Evolutionary conservation across 495 filamentous ascomycete genomes (phyloP).

Genomic region (Aspergillus homomorphus): DNA sequence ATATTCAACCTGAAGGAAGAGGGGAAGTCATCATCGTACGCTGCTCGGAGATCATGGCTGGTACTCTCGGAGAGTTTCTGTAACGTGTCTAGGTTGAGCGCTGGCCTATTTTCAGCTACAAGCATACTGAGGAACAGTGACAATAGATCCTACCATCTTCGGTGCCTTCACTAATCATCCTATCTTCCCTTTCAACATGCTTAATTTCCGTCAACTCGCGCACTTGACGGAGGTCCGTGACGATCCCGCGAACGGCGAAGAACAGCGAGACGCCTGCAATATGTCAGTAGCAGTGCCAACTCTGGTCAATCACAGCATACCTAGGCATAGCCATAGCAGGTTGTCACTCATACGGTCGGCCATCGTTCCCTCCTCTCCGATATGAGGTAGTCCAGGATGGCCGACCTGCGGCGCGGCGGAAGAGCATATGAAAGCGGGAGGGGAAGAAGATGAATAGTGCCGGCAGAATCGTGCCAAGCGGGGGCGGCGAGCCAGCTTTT

Average conservation of each 20-base stretch:
- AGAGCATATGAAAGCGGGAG: conserved; percentile 32
- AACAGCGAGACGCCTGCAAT: conserved; percentile 43
- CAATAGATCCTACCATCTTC: conserved; percentile 40
- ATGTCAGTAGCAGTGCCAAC: conserved; percentile 6
- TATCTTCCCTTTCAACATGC: conserved; percentile 42
- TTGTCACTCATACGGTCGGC: conserved; percentile 40
- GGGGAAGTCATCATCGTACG: conserved; percentile 40
- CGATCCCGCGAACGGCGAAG: conserved; percentile 45
- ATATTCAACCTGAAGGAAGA: background rate
- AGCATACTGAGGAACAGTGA: background rate
- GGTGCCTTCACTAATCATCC: conserved; percentile 45
- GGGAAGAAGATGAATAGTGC: background rate
- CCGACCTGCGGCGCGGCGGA: background rate
- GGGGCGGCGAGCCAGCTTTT: conserved; percentile 37
- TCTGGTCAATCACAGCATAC: conserved; percentile 19
- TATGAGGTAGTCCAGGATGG: background rate
- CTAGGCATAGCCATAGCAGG: conserved; percentile 45
- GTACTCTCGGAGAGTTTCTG: conserved; percentile 47
- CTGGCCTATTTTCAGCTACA: conserved; percentile 21
- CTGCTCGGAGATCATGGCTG: conserved; percentile 49
- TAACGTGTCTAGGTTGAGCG: conserved; percentile 50
- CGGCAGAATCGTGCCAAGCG: conserved; percentile 34
- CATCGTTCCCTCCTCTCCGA: conserved; percentile 24
- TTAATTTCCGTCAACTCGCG: conserved; percentile 50
- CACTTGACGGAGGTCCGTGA: conserved; percentile 43